phyloP scores from a whole-genome alignment of 768 basidiomycete genomes.

The Amanita exitialis region DNA sequence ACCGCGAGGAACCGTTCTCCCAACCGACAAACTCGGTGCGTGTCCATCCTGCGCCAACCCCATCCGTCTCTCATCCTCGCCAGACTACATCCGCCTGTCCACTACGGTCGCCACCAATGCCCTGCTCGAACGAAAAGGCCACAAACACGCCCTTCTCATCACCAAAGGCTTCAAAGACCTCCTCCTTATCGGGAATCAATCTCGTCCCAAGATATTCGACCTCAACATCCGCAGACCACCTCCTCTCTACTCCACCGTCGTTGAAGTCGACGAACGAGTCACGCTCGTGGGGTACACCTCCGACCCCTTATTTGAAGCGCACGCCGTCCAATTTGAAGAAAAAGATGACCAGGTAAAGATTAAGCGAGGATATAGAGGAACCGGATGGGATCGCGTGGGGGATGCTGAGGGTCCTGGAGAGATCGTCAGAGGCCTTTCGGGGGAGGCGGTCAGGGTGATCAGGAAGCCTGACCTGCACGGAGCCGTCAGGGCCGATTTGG shows the following conservation, averaged over 20 bases:
- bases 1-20: constrained; percentile 52
- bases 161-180: constrained; percentile 90
- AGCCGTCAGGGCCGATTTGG: constrained; percentile 47
- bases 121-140: constrained; percentile 88
- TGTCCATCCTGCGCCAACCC: background rate
- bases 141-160: constrained; percentile 83
- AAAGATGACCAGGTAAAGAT: constrained; percentile 33
- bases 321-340: constrained; percentile 70
- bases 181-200: constrained; percentile 89
- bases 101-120: constrained; percentile 98
- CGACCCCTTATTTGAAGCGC: constrained; percentile 71
- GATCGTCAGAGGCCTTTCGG: constrained; percentile 73
- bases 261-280: constrained; percentile 84
- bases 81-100: constrained; percentile 85
- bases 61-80: background rate
- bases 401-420: constrained; percentile 73
- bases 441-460: constrained; percentile 82
- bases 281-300: constrained; percentile 91
- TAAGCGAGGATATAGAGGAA: constrained; percentile 58
- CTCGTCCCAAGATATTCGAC: constrained; percentile 91
- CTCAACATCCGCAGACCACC: constrained; percentile 74
- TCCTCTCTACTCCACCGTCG: constrained; percentile 67
- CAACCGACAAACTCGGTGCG: constrained; percentile 75
- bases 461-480: constrained; percentile 52
- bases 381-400: constrained; percentile 63